These are phyloP conservation scores for Komagataella phaffii DNA, from an alignment of 805 yeast species.

Conservation along the genomic window DNA sequence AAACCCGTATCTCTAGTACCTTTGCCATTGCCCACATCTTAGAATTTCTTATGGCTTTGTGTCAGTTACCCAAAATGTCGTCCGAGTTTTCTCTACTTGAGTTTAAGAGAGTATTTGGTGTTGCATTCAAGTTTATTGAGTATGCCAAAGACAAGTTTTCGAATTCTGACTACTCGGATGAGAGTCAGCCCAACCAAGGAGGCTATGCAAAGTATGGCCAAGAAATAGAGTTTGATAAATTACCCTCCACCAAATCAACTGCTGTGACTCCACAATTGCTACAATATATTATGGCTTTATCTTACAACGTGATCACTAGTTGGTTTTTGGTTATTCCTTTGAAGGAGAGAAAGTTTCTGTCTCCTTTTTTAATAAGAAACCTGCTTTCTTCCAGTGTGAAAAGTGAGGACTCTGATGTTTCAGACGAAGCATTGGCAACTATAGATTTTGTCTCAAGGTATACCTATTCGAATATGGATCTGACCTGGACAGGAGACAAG, in stretches of 20 bases:
- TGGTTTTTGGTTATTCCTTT: constrained; percentile 61
- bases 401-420: constrained; percentile 29
- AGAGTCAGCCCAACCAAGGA: background rate
- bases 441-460: constrained; percentile 31
- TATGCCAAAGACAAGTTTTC: constrained; percentile 37
- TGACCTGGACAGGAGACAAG: constrained; percentile 22
- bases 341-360: constrained; percentile 41
- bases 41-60: constrained; percentile 57
- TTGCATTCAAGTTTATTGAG: constrained; percentile 69
- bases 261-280: constrained; percentile 37
- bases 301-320: constrained; percentile 53
- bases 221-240: constrained; percentile 36
- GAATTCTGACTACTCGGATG: background rate
- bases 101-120: constrained; percentile 67
- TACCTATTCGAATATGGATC: constrained; percentile 48
- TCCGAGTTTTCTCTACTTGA: constrained; percentile 68
- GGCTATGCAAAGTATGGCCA: constrained; percentile 22
- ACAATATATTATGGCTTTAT: constrained; percentile 46
- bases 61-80: constrained; percentile 52
- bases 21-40: constrained; percentile 61
- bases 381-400: constrained; percentile 25
- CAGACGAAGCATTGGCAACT: background rate
- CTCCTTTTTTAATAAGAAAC: constrained; percentile 50
- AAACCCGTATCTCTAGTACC: constrained; percentile 58
- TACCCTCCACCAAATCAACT: constrained; percentile 36